Conservation (phyloP, 1,284 basidiomycete species). For the Trichosporon sp. region DNA sequence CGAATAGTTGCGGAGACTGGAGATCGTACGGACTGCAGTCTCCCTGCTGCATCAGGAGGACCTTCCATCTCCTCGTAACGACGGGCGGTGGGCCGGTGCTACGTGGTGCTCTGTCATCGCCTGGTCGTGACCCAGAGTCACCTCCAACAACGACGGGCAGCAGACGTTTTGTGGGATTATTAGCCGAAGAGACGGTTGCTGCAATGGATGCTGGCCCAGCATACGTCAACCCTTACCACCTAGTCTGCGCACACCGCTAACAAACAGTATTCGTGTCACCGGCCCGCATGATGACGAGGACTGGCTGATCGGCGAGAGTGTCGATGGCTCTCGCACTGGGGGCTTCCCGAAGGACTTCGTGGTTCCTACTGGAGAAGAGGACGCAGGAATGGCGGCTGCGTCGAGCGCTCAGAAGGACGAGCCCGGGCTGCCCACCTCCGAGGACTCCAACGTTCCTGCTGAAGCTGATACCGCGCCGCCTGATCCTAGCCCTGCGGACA, state of each 20-base stretch:
- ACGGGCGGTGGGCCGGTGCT: too few species aligned
- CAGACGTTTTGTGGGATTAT: not conserved
- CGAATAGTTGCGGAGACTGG: too few species aligned
- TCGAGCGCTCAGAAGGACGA: not conserved
- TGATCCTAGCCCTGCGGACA: conserved; percentile 17
- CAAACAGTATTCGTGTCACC: conserved; percentile 45
- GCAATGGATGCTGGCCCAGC: not conserved
- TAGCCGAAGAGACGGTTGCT: not conserved
- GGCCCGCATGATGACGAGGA: conserved; percentile 50
- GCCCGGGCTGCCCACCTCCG: not conserved
- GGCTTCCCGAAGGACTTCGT: conserved; percentile 50
- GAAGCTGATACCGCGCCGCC: conserved; percentile 16
- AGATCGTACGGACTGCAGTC: too few species aligned
- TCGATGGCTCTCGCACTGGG: conserved; percentile 44
- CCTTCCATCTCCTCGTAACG: too few species aligned
- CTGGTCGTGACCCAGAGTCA: too few species aligned
- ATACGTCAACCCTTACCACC: not conserved
- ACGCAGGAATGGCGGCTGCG: not conserved
- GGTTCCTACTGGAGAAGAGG: conserved; percentile 28
- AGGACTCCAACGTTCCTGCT: conserved; percentile 16
- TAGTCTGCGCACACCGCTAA: conserved; percentile 2
- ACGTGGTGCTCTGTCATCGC: too few species aligned
- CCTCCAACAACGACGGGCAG: too few species aligned
- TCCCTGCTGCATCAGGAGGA: too few species aligned
- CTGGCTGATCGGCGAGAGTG: conserved; percentile 46